Evolutionary conservation across 441 rosid genomes (phyloP), one percentile per base, ranked within the genome.

Genomic region (Syzygium malaccense): DNA sequence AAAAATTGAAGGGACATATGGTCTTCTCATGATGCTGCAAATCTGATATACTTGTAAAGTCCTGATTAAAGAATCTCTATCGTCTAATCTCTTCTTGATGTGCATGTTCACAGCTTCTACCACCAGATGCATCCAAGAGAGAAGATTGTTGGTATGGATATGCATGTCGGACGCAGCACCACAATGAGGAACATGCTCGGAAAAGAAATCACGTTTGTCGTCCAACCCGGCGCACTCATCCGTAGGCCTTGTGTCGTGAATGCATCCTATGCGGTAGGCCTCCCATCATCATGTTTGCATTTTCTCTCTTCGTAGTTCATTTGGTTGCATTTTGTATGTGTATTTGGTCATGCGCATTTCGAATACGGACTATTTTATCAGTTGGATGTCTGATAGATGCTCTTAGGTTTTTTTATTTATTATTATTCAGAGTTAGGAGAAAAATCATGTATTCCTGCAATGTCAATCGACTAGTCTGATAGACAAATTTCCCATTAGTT

Each of bases 61-160:
- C 51, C 51, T 75, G 51, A 37, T 75, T 75, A 45, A 41, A 75
- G 51, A 45, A 75, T 41, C 53, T 75, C 14, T 75, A 41, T 41
- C 14, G 80, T 71, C 80, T 71, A 23, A 71, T 71, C 80, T 71
- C 37, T 49, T 85, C 45, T 54, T 4, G 14, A 58, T 71, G 28
- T 41, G 60, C 28, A 8, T 48, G 71, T 37, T 60, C 55, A 28
- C 57, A 95, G 97, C 91, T 62, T 71, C 92, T 96, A 49, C 98
- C 99, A 6, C 86, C 87, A 0, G 98, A 97, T 85, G 98, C 91
- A 48, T 90, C 89, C 18, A 87, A 88, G 57, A 94, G 99, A 87
- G 94, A 93, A 85, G 95, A 98, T 87, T 97, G 99, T 92, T 98
- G 99, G 99, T 98, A 98, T 89, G 99, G 99, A 55, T 92, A 94